Conservation (phyloP, 495 filamentous ascomycete genomes). For the Copromyces sp. region DNA sequence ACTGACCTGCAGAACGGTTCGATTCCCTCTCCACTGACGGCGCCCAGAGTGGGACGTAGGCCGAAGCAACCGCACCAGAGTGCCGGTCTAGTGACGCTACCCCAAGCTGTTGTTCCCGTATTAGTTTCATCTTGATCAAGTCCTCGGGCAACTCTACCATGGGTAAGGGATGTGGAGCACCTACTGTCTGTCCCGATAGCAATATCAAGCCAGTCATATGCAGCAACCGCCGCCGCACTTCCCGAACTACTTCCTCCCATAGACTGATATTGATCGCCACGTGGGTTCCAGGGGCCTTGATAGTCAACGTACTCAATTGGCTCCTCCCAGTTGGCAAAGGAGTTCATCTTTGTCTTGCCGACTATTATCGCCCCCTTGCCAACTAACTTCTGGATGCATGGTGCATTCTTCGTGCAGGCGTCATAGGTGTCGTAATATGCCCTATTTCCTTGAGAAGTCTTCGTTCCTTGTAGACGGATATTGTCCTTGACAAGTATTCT, state of each 20-base stretch:
- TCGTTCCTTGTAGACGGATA: conserved; percentile 45
- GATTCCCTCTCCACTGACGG: not conserved
- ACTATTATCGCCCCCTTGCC: conserved; percentile 50
- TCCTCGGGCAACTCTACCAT: not conserved
- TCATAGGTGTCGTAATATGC: conserved; percentile 47
- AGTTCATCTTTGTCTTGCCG: conserved; percentile 48
- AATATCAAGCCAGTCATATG: conserved; percentile 49
- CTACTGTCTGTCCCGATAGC: conserved; percentile 34
- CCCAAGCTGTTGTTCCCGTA: not conserved
- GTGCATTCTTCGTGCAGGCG: conserved; percentile 32
- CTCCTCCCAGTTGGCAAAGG: conserved; percentile 50
- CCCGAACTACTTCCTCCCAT: conserved; percentile 38
- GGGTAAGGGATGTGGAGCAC: not conserved
- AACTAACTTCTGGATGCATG: conserved; percentile 44
- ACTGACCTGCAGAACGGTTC: not conserved
- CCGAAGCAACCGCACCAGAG: not conserved
- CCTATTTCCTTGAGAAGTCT: conserved; percentile 44
- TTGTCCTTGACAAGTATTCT: conserved; percentile 46
- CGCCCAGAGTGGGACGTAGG: not conserved
- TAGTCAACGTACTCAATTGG: conserved; percentile 45
- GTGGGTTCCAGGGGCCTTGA: conserved; percentile 45
- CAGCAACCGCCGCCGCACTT: conserved; percentile 34
- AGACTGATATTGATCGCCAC: conserved; percentile 48
- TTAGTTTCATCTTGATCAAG: not conserved
- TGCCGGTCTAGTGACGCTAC: not conserved